A percentile compares a stretch with the other conserved stretches of the same genome.
phyloP scores from a whole-genome alignment of 2,329 filamentous ascomycete genomes.

The Microsporum audouinii region DNA sequence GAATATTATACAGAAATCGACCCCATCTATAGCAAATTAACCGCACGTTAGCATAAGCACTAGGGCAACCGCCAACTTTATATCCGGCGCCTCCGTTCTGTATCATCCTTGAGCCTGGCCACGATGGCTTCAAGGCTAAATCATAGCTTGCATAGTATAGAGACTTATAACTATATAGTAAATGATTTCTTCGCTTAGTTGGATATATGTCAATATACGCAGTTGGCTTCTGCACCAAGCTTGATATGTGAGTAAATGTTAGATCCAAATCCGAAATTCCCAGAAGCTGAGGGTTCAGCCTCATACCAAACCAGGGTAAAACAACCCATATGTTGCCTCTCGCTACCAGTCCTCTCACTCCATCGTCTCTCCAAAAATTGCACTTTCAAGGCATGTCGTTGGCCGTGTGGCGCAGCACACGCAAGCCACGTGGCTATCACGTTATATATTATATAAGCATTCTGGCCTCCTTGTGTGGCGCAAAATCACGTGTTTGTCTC shows the following conservation, averaged over 20 bases:
- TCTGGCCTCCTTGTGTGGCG: neutral
- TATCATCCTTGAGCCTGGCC: neutral
- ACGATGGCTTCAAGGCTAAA: neutral
- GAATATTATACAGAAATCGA: neutral
- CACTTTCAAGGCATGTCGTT: neutral
- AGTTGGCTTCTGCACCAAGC: neutral
- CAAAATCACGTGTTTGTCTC: neutral
- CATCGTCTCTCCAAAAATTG: neutral
- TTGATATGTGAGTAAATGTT: neutral
- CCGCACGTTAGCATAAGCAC: neutral
- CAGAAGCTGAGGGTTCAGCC: neutral
- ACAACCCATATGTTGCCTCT: neutral
- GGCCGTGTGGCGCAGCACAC: neutral
- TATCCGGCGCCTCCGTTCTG: neutral
- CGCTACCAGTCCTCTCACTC: neutral
- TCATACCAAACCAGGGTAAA: neutral
- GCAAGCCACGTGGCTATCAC: neutral
- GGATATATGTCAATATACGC: neutral
- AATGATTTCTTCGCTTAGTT: neutral
- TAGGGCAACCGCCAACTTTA: neutral
- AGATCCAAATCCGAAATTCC: neutral
- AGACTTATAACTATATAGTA: neutral
- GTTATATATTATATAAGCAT: neutral
- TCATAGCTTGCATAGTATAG: neutral
- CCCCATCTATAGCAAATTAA: neutral